A percentile compares a stretch with the other conserved stretches of the same genome.
Conservation (phyloP, 331 rosid genomes). For the Acacia pycnantha region DNA sequence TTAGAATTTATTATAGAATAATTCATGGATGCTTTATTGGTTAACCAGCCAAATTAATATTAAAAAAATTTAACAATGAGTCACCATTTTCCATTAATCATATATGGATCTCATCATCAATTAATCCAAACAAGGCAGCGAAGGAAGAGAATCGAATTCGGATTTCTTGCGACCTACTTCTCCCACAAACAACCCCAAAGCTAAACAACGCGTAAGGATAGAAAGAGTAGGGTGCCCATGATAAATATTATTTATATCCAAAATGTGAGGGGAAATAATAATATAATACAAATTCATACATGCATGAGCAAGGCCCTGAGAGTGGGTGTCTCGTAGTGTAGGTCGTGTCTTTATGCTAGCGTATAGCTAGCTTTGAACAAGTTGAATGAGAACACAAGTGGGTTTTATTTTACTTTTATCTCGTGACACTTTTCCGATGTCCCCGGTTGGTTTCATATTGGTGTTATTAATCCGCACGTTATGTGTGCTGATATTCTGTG, state of each 20-base stretch:
- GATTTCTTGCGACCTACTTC: constrained; percentile 22
- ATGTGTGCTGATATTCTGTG: neutral
- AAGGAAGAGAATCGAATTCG: constrained; percentile 13
- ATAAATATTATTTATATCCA: neutral
- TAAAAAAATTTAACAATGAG: constrained; percentile 4
- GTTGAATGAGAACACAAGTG: neutral
- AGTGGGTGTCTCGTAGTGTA: neutral
- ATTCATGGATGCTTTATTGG: constrained; percentile 6
- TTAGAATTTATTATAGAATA: neutral
- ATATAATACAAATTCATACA: neutral
- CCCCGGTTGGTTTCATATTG: neutral
- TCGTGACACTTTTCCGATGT: neutral
- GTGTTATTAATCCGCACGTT: neutral
- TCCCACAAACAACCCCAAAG: constrained; percentile 15
- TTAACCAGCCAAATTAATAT: constrained; percentile 7
- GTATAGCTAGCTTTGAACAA: neutral
- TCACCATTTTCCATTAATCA: constrained; percentile 19
- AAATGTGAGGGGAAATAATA: neutral
- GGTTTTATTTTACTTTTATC: neutral
- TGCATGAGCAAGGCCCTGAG: neutral
- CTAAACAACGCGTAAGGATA: neutral
- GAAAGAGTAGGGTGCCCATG: neutral
- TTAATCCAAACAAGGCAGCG: neutral
- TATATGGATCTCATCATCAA: neutral
- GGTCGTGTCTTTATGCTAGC: neutral